phyloP scores from a whole-genome alignment of 2,329 filamentous ascomycete genomes.

The Diatrype stigma region DNA sequence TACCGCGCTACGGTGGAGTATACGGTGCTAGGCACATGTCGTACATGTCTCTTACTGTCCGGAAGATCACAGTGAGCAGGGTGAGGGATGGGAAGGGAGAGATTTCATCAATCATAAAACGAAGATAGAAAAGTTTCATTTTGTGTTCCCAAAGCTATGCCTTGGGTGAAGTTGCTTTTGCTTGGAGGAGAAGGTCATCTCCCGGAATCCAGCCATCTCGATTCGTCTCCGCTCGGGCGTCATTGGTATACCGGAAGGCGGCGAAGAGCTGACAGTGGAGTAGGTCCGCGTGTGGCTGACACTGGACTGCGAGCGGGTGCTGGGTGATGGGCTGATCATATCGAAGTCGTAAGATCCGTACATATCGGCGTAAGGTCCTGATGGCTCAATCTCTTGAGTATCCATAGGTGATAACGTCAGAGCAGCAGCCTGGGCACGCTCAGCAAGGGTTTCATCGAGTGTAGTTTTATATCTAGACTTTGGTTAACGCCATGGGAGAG shows the following conservation, averaged over 20 bases:
- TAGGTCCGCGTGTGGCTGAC: slow-evolving; percentile 12
- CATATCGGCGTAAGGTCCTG: slow-evolving; percentile 12
- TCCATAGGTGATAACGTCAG: slow-evolving; percentile 21
- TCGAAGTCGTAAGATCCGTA: slow-evolving; percentile 10
- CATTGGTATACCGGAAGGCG: slow-evolving; percentile 6
- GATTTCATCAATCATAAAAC: not conserved
- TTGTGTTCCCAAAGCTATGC: slow-evolving; percentile 1
- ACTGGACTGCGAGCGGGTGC: slow-evolving; percentile 16
- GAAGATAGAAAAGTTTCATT: not conserved
- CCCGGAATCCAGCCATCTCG: slow-evolving; percentile 16
- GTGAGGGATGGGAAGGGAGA: not conserved
- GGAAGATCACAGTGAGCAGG: not conserved
- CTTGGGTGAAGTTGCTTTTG: slow-evolving; percentile 12
- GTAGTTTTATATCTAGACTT: slow-evolving; percentile 4
- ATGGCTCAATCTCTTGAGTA: slow-evolving; percentile 20
- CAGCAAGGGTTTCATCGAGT: slow-evolving; percentile 17
- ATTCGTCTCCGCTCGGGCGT: slow-evolving; percentile 15
- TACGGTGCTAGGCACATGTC: not conserved
- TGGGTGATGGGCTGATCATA: slow-evolving; percentile 17
- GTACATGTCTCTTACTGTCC: not conserved
- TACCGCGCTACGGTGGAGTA: not conserved
- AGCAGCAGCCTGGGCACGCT: slow-evolving; percentile 4
- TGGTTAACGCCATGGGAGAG: slow-evolving; percentile 1
- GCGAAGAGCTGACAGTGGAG: slow-evolving; percentile 17
- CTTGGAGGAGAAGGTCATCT: slow-evolving; percentile 20